Base-by-base conservation (phyloP, 2,329 filamentous ascomycete species). In the Xylaria hypoxylon region DNA sequence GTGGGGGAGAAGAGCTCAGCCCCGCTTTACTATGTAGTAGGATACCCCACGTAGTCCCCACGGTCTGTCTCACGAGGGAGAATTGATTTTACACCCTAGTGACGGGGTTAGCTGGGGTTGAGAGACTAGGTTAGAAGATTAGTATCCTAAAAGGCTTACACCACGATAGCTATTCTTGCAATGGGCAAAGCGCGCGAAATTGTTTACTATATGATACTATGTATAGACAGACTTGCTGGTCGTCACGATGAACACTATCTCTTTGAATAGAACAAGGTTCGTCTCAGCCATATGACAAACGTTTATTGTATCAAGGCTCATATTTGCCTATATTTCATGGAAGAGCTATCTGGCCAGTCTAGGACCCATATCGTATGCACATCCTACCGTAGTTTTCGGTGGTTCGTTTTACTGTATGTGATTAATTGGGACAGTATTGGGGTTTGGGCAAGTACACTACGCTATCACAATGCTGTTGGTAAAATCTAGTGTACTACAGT, bases 1-100 rank as follows among this genome's bases (percentile, higher is more conserved):
- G 40, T 38, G 22, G 51, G 22, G 17, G 26, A 40, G 10, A 50
- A 40, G 17, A 51, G 51, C 22, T 52, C 24, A 48, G 44, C 64
- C 48, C 64, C 55, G 56, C 61, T 59, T 59, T 44, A 31, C 7
- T n/a, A 35, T 31, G 44, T 44, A 33, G 52, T 52, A 40, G 19
- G 40, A 31, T 57, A 65, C 59, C 58, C 63, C 63, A 60, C 31
- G 19, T 28, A 31, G 52, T 62, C 59, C 58, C 63, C 63, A 60
- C 31, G 56, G 28, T 10, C 35, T 5, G 33, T 42, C 58, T 50
- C 55, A 33, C 26, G 42, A 40, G 24, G 28, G 8, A 11, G 33
- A 58, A 24, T 28, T 51, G 19, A 26, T 26, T 33, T 33, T 35
- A 35, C n/a, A n/a, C n/a, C n/a, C 48, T 50, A 24, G 35, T 15